Percentiles rank a stretch among this genome's conserved stretches.
phyloP scores from a whole-genome alignment of 2,329 filamentous ascomycete species.

The Penicillium hesseltinei region DNA sequence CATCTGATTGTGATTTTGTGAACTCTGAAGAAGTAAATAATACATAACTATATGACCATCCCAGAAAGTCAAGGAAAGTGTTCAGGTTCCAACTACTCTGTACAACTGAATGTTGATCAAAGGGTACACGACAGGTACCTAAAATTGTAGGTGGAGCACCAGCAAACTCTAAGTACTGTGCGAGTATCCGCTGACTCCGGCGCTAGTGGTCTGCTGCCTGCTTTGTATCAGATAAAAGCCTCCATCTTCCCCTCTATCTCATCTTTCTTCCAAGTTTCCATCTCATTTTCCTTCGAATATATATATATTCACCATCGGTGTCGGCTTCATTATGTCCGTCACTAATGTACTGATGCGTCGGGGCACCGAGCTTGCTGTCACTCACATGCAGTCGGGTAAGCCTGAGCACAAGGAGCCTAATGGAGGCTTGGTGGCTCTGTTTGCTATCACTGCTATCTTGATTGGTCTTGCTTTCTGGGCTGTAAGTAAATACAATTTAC shows the following conservation, averaged over 20 bases:
- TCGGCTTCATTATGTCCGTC: constrained; percentile 25
- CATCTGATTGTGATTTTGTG: not conserved
- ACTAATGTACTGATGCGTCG: constrained; percentile 37
- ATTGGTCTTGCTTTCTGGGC: constrained; percentile 24
- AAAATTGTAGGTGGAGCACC: not conserved
- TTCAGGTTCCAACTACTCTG: not conserved
- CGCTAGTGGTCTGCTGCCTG: constrained; percentile 12
- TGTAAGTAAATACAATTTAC: constrained; percentile 23
- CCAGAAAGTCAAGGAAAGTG: not conserved
- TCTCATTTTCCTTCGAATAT: not conserved
- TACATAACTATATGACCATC: not conserved
- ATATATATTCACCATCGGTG: not conserved
- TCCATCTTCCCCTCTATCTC: constrained; percentile 3
- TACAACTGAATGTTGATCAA: not conserved
- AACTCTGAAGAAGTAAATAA: not conserved
- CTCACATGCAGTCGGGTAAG: constrained; percentile 24
- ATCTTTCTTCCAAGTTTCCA: not conserved
- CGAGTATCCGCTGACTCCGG: constrained; percentile 1
- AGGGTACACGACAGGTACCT: not conserved
- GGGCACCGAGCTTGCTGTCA: constrained; percentile 33
- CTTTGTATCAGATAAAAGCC: constrained; percentile 9
- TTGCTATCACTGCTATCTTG: constrained; percentile 30
- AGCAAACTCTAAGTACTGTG: not conserved
- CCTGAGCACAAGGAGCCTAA: constrained; percentile 21
- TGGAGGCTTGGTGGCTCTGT: constrained; percentile 26